Evolutionary conservation across 768 basidiomycete genomes (phyloP), one percentile per base, ranked within the genome.

Genomic region (Boletus sp.): DNA sequence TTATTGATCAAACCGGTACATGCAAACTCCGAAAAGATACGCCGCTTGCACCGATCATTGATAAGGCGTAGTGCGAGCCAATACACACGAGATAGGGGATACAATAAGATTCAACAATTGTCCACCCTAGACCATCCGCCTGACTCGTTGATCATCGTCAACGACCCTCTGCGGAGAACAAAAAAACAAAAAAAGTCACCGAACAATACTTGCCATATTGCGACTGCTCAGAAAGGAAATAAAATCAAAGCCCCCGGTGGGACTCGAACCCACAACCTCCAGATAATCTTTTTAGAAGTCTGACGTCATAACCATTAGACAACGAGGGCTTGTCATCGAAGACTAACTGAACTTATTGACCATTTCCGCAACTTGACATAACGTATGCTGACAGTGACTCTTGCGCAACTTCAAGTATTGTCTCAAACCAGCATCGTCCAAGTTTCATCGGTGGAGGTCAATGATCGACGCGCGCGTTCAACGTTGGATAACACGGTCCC

Each of bases 261-360:
- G 87, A 87, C 79, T 89, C 87, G 87, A 89, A 89, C 87, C 80
- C 86, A 83, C 85, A 89, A 82, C 86, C 87, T 87, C 84, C 86
- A 88, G 86, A 88, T 59, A 80, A 81, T 85, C 86, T 83, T 79
- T 82, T 56, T 86, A 89, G 87, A 89, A 89, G 87, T 89, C 87
- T 89, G 87, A 88, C 87, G 87, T 88, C 87, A 89, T 89, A 86
- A 78, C 87, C 87, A 89, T 89, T 88, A 89, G 86, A 88, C 87
- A 86, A 89, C 83, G 80, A 80, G 87, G 86, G 86, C 87, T 60
- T 67, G 30, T 5, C n/a, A 37, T 0, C 11, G 9, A 7, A 2
- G 0, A 2, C 1, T 5, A 7, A 32, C n/a, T 46, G 24, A 42
- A 52, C n/a, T 7, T 41, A n/a, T 50, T 51, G 46, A 35, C 3